Conservation (phyloP, 257 asterid genomes). For the Orobanche coerulescens region DNA sequence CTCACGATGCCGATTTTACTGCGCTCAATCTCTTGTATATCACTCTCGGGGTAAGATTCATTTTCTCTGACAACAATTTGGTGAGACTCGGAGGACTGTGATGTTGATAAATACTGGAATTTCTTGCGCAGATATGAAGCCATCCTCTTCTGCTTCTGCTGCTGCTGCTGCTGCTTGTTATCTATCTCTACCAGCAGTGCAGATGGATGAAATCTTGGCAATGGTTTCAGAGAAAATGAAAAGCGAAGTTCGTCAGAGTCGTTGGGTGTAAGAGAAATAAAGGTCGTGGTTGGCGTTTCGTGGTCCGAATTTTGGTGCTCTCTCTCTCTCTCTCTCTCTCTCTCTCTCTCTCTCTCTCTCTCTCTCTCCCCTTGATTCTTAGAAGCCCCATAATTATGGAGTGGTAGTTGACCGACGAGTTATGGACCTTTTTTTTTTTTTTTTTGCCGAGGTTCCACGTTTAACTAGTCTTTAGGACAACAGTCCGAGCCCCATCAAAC, state of each 20-base stretch:
- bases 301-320: conserved; percentile 18
- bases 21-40: conserved; percentile 31
- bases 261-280: neutral
- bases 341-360: too few relatives aligned
- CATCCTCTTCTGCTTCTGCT: conserved; percentile 29
- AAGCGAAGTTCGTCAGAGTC: neutral
- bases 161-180: neutral
- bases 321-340: conserved; percentile 1
- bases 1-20: conserved; percentile 29
- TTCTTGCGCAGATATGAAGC: conserved; percentile 62
- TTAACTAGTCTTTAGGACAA: too few relatives aligned
- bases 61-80: conserved; percentile 20
- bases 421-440: too few relatives aligned
- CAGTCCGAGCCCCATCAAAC: too few relatives aligned
- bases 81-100: conserved; percentile 15
- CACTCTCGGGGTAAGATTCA: conserved; percentile 13
- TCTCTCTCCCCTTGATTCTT: too few relatives aligned
- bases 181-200: conserved; percentile 1
- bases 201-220: neutral
- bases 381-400: too few relatives aligned
- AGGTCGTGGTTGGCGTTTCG: neutral
- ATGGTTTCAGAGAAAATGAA: neutral
- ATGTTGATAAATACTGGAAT: conserved; percentile 38
- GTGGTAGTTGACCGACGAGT: too few relatives aligned
- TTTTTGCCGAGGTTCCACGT: too few relatives aligned